A percentile compares a stretch with the other conserved stretches of the same genome.
phyloP scores from a whole-genome alignment of 768 basidiomycete genomes.

The Termitomyces sp. region DNA sequence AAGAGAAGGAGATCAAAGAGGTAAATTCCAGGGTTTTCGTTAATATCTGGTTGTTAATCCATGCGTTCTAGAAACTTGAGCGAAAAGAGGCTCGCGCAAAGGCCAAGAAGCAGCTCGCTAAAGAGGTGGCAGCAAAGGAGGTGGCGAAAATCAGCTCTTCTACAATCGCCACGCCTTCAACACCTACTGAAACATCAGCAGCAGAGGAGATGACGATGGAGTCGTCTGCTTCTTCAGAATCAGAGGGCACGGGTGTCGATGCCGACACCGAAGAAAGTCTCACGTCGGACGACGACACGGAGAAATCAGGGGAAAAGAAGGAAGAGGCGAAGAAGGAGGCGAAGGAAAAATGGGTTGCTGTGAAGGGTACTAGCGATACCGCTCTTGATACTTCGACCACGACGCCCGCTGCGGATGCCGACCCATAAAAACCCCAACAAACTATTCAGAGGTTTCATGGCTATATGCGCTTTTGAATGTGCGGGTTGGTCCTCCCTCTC shows the following conservation, averaged over 20 bases:
- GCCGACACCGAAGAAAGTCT: constrained; percentile 74
- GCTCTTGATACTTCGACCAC: constrained; percentile 8
- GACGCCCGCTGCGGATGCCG: constrained; percentile 17
- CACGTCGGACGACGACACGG: constrained; percentile 68
- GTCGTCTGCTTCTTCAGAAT: constrained; percentile 37
- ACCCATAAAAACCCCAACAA: constrained; percentile 7
- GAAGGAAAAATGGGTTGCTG: constrained; percentile 75
- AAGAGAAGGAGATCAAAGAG: constrained; percentile 53
- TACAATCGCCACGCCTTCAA: constrained; percentile 20
- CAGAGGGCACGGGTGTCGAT: constrained; percentile 59
- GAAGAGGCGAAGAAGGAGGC: constrained; percentile 41
- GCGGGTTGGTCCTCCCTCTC: neutral
- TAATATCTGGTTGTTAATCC: neutral
- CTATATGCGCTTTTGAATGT: constrained; percentile 1
- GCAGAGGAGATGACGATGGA: constrained; percentile 15
- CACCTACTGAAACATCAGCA: constrained; percentile 29
- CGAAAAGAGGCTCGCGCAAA: constrained; percentile 51
- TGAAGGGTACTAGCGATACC: constrained; percentile 39
- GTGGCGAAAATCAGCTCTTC: constrained; percentile 33
- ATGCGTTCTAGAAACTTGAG: constrained; percentile 41
- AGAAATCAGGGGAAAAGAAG: constrained; percentile 31
- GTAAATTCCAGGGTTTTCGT: constrained; percentile 24
- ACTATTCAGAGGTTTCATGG: constrained; percentile 4
- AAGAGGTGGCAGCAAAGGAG: constrained; percentile 12
- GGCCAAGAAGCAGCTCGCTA: constrained; percentile 35